Conservation (phyloP, 164 flowering plant genomes). For the Berberis thunbergii region DNA sequence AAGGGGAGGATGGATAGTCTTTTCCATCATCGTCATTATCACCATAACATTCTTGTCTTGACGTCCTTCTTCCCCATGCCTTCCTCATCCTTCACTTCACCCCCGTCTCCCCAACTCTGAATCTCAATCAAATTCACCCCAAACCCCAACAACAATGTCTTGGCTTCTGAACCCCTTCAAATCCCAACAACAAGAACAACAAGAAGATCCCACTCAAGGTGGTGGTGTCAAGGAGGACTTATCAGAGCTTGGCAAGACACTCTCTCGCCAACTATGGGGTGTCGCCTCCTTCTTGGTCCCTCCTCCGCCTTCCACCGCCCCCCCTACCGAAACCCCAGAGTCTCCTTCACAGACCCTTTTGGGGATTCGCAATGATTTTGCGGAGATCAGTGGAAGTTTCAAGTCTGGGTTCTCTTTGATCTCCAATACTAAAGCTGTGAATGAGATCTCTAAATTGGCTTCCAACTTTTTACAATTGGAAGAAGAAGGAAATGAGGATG, state of each 20-base stretch:
- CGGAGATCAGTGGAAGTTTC: slow-evolving; percentile 48
- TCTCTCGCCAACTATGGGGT: slow-evolving; percentile 50
- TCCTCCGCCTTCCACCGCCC: slow-evolving; percentile 18
- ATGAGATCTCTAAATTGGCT: slow-evolving; percentile 34
- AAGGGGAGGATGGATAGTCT: too few species aligned
- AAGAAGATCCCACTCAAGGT: slow-evolving; percentile 3
- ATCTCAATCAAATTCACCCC: background rate
- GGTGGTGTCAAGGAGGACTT: slow-evolving; percentile 38
- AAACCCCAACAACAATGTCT: slow-evolving; percentile 21
- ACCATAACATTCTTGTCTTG: too few species aligned
- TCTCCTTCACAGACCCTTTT: slow-evolving; percentile 17
- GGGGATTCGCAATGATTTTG: slow-evolving; percentile 48
- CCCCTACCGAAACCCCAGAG: background rate
- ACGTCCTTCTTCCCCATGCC: too few species aligned
- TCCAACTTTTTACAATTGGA: slow-evolving; percentile 30
- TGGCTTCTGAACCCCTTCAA: slow-evolving; percentile 33
- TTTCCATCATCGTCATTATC: too few species aligned
- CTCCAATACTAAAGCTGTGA: slow-evolving; percentile 30
- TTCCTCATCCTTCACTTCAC: background rate
- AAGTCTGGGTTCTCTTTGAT: slow-evolving; percentile 32
- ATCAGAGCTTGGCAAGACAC: slow-evolving; percentile 33
- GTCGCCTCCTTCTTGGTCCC: slow-evolving; percentile 59
- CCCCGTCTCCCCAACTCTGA: slow-evolving; percentile 1
- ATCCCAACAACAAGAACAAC: slow-evolving; percentile 10
- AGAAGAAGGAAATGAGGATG: slow-evolving; percentile 13